Evolutionary conservation across 108 stramenopile species (phyloP), one percentile per base, ranked within the genome.

Genomic region (Bacterosira constricta): DNA sequence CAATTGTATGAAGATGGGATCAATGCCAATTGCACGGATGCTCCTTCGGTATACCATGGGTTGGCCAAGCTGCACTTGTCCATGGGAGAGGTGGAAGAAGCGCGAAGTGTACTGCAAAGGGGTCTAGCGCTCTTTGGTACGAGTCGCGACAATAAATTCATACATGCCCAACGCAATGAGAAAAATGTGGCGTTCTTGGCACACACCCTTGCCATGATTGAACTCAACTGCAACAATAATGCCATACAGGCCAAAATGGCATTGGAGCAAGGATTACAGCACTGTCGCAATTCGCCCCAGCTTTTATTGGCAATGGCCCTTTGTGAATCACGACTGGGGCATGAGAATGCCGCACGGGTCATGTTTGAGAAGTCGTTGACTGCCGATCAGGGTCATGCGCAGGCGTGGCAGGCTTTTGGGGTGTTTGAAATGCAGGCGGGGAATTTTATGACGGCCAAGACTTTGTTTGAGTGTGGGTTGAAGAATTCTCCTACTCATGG

Each of bases 381-480:
- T 1, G 69, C 67, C 36, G 89, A 96, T 77, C 50, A 56, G 31
- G 70, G 66, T 32, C 92, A 96, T 67, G 88, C 90, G 0, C 92
- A 93, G 50, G 92, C 92, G 4, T 96, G 95, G 95, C 92, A 93
- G 50, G 90, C 86, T 0, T 96, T 91, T 88, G 95, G 87, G n/a
- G 88, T 91, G 15, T 84, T 96, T 88, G 95, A 96, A 77, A 86
- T 87, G 72, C 63, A 77, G 53, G 88, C 86, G 17, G 95, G 95
- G 17, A 86, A 93, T 57, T 89, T 81, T 49, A 46, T 78, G 6
- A 55, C 58, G 6, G 95, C 95, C 4, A 77, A 84, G 53, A 80
- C 77, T 11, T 59, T 96, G 6, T 90, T 93, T 73, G 83, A 91
- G 67, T 76, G 80, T 46, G 95, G 90, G 15, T 83, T 95, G 46